Conservation (phyloP, 345 rosid genomes). For the Gossypium sturtianum region DNA sequence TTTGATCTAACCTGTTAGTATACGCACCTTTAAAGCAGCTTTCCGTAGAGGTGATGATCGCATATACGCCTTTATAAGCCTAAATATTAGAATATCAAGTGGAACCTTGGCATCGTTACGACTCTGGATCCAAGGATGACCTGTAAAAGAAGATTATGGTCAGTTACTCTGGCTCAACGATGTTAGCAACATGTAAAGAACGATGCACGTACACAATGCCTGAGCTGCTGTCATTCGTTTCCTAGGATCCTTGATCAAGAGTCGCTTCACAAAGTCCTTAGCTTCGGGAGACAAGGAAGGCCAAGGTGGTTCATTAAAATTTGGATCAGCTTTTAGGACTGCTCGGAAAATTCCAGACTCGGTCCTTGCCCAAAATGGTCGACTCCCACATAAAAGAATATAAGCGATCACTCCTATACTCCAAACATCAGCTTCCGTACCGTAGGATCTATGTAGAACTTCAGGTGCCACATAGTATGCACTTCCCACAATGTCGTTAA, state of each 20-base stretch:
- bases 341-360: slow-evolving; percentile 92
- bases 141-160: slow-evolving; percentile 32
- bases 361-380: slow-evolving; percentile 97
- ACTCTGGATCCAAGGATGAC: slow-evolving; percentile 86
- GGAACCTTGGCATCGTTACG: slow-evolving; percentile 46
- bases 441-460: slow-evolving; percentile 88
- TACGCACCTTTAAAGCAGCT: slow-evolving; percentile 83
- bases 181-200: slow-evolving; percentile 14
- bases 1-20: neutral
- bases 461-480: slow-evolving; percentile 97
- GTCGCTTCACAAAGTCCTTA: slow-evolving; percentile 75
- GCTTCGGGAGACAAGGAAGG: slow-evolving; percentile 79
- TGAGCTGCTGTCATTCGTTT: slow-evolving; percentile 93
- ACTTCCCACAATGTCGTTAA: slow-evolving; percentile 95
- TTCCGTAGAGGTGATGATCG: slow-evolving; percentile 80
- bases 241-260: slow-evolving; percentile 79
- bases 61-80: slow-evolving; percentile 75
- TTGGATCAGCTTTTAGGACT: slow-evolving; percentile 84
- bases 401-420: slow-evolving; percentile 89
- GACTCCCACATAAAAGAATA: slow-evolving; percentile 91
- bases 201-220: slow-evolving; percentile 64
- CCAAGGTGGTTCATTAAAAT: slow-evolving; percentile 89
- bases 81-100: slow-evolving; percentile 67
- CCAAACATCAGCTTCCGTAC: slow-evolving; percentile 97
- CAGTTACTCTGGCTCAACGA: slow-evolving; percentile 13